Evolutionary conservation across 1,284 basidiomycete genomes (phyloP), one percentile per base, ranked within the genome.

Genomic region (Chalciporus sp.): DNA sequence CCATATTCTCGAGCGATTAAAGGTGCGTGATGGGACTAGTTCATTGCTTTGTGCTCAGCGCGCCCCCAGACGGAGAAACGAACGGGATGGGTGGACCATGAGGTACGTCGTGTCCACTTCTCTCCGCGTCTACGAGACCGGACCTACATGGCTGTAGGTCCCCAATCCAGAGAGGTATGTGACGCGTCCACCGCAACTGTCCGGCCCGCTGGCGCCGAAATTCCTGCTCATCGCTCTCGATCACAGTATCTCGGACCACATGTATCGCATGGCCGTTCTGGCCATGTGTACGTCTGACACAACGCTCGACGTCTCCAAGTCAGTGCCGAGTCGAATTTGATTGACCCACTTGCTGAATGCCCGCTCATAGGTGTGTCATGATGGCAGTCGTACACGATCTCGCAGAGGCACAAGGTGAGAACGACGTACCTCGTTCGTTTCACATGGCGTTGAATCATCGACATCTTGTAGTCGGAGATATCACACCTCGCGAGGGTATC

Each of bases 251-350:
- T 88, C 94, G 4, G 95, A 98, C 70, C 95, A 98, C 69, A 98
- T 97, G 95, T 96, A 97, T 71, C 82, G 96, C 51, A 98, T 98
- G 96, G 90, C 93, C 2, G 73, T 98, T 20, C 80, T 98, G 43
- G 89, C 94, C 1, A 88, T 98, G 83, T 89, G 94, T 59, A 82
- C 81, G 1, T 84, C 85, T 2, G 91, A 91, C 59, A 49, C 76
- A 4, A 78, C 73, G 0, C 79, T 96, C 8, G 92, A 97, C 67
- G 79, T 94, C 8, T 74, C 86, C 39, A 94, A 90, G 89, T 90
- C 59, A 52, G 79, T 61, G 3, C 23, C 23, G 3, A 23, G 23
- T 23, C 23, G 23, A 23, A 23, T 23, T 23, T 23, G 23, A 6
- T 14, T 23, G 12, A 5, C 41, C 5, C n/a, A 14, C 9, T 3